These are phyloP conservation scores for Coriolopsis trogii DNA, from an alignment of 1,284 basidiomycete genomes.

Conservation along the genomic window DNA sequence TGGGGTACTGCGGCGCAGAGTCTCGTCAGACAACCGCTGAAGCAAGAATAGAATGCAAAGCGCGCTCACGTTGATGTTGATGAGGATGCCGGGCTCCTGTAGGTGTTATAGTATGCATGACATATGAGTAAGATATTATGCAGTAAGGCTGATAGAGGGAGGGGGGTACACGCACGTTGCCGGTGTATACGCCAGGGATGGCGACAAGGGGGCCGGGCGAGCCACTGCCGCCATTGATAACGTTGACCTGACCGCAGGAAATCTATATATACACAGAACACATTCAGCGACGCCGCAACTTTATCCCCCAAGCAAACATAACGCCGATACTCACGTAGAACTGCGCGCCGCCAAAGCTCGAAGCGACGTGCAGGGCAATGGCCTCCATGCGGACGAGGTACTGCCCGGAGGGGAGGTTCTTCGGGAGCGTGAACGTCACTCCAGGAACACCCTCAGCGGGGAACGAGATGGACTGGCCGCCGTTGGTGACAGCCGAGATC, in stretches of 20 bases:
- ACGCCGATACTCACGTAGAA: conserved; percentile 27
- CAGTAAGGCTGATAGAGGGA: neutral
- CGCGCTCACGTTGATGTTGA: conserved; percentile 33
- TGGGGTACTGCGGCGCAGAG: conserved; percentile 16
- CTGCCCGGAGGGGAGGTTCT: conserved; percentile 46
- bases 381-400: conserved; percentile 52
- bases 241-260: conserved; percentile 36
- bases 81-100: conserved; percentile 33
- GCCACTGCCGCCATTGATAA: conserved; percentile 40
- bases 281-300: neutral
- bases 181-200: conserved; percentile 43
- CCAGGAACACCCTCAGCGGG: conserved; percentile 25
- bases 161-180: conserved; percentile 14
- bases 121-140: neutral
- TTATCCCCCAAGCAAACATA: neutral
- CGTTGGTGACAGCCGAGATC: conserved; percentile 23
- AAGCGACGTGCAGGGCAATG: conserved; percentile 29
- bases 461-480: conserved; percentile 29
- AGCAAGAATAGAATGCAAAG: neutral
- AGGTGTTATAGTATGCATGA: neutral
- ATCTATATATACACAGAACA: too few species aligned
- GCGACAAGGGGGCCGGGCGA: conserved; percentile 38
- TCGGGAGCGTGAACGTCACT: conserved; percentile 45
- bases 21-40: neutral
- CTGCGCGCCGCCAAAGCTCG: conserved; percentile 31